Conservation (phyloP, 768 basidiomycete genomes). For the Serendipita sp. region DNA sequence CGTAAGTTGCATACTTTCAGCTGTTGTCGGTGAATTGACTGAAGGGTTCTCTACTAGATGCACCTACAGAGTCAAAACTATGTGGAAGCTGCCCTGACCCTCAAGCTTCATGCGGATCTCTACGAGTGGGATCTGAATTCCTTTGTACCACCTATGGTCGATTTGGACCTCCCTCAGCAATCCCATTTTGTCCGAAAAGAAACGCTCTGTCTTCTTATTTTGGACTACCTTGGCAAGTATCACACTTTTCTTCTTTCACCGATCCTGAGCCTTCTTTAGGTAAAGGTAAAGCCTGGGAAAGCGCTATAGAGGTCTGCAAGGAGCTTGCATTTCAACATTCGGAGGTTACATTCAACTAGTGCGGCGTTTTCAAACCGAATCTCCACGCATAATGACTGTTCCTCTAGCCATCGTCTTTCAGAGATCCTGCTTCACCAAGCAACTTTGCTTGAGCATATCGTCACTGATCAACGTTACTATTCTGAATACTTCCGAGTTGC, state of each 20-base stretch:
- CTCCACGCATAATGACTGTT: constrained; percentile 6
- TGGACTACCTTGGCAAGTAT: constrained; percentile 75
- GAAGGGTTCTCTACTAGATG: constrained; percentile 34
- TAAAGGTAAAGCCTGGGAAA: constrained; percentile 96
- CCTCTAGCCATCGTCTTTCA: constrained; percentile 51
- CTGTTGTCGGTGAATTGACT: not conserved
- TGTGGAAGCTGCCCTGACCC: constrained; percentile 81
- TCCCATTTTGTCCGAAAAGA: constrained; percentile 91
- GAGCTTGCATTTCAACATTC: constrained; percentile 81
- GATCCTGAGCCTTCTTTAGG: constrained; percentile 28
- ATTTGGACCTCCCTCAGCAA: constrained; percentile 78
- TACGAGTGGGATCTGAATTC: constrained; percentile 78
- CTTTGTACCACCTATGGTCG: constrained; percentile 77
- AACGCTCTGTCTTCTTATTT: constrained; percentile 73
- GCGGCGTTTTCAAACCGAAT: constrained; percentile 17
- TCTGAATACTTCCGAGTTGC: constrained; percentile 88
- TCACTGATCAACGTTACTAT: constrained; percentile 67
- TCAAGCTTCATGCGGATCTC: constrained; percentile 86
- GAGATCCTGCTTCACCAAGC: constrained; percentile 81
- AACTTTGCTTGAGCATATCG: constrained; percentile 72
- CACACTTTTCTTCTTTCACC: not conserved
- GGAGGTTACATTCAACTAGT: constrained; percentile 85
- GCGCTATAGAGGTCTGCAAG: constrained; percentile 82
- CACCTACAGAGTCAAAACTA: constrained; percentile 80
- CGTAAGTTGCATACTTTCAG: constrained; percentile 28